Percentiles rank a stretch among this genome's conserved stretches.
These are phyloP conservation scores for Zygoascus biomembranicola DNA, from an alignment of 805 yeast genomes.

Conservation along the genomic window DNA sequence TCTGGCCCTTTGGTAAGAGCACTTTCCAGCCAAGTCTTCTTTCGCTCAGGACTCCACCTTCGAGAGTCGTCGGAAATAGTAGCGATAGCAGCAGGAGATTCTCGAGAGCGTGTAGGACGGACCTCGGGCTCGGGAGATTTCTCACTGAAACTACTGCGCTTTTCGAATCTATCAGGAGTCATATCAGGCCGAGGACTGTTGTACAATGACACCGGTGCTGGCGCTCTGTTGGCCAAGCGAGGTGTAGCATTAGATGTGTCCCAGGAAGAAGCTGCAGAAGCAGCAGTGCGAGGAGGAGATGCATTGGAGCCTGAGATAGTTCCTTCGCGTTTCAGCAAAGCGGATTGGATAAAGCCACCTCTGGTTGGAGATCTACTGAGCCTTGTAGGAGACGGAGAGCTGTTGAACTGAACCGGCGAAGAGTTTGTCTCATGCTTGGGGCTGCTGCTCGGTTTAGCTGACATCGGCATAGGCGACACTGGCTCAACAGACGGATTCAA, in stretches of 20 bases:
- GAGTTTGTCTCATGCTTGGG: background rate
- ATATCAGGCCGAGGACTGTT: background rate
- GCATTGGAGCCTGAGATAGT: slow-evolving; percentile 6
- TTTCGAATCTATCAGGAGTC: background rate
- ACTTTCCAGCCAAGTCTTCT: slow-evolving; percentile 24
- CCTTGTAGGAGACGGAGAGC: background rate
- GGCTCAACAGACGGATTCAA: background rate
- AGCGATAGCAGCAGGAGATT: background rate
- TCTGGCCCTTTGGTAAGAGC: slow-evolving; percentile 18
- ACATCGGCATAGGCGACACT: background rate
- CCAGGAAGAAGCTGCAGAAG: slow-evolving; percentile 4
- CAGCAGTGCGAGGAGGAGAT: background rate
- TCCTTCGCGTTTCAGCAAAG: slow-evolving; percentile 21
- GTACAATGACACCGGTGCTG: background rate
- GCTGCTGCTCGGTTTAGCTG: background rate
- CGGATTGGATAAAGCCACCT: slow-evolving; percentile 22
- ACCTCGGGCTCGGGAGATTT: background rate
- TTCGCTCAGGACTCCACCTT: slow-evolving; percentile 20
- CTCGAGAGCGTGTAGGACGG: background rate
- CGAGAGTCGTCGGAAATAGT: slow-evolving; percentile 10
- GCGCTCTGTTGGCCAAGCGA: background rate
- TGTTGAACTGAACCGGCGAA: background rate
- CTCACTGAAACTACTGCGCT: background rate
- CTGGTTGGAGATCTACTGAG: slow-evolving; percentile 17
- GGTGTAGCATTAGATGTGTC: background rate